Percentiles rank a stretch among this genome's conserved stretches.
These are phyloP conservation scores for Fraxinus nigra DNA, from an alignment of 305 asterid species.

Conservation along the genomic window DNA sequence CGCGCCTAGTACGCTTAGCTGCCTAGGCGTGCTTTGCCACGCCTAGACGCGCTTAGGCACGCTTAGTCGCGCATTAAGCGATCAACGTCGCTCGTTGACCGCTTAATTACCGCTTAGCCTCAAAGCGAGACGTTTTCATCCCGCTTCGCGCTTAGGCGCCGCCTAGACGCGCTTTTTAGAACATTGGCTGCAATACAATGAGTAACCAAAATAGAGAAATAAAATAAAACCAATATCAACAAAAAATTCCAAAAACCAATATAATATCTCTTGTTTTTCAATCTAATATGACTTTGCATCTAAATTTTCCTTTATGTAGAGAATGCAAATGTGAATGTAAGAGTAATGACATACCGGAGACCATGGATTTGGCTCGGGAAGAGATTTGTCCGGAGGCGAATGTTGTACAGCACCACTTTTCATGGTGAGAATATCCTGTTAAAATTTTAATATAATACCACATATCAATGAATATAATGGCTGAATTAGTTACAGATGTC, in stretches of 20 bases:
- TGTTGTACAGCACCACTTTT: slow-evolving; percentile 93
- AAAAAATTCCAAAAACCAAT: neutral
- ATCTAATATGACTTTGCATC: neutral
- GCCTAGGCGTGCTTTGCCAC: too few relatives aligned
- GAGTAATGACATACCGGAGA: slow-evolving; percentile 70
- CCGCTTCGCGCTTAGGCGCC: too few relatives aligned
- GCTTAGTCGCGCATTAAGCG: too few relatives aligned
- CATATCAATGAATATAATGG: neutral
- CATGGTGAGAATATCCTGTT: slow-evolving; percentile 74
- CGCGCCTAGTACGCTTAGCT: too few relatives aligned
- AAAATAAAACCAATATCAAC: neutral
- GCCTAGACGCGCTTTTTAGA: too few relatives aligned
- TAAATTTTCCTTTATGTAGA: slow-evolving; percentile 1
- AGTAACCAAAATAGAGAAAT: neutral
- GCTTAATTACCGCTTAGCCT: too few relatives aligned
- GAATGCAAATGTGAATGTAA: slow-evolving; percentile 10
- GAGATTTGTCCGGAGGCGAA: slow-evolving; percentile 82
- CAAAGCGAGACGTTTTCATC: too few relatives aligned
- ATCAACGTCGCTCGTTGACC: too few relatives aligned
- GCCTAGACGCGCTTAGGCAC: too few relatives aligned
- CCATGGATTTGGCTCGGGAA: slow-evolving; percentile 95
- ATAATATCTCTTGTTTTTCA: neutral
- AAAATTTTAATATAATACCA: slow-evolving; percentile 15
- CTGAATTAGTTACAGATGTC: neutral
- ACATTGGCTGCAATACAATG: neutral